phyloP scores from a whole-genome alignment of 345 rosid species.

The Acer saccharum region DNA sequence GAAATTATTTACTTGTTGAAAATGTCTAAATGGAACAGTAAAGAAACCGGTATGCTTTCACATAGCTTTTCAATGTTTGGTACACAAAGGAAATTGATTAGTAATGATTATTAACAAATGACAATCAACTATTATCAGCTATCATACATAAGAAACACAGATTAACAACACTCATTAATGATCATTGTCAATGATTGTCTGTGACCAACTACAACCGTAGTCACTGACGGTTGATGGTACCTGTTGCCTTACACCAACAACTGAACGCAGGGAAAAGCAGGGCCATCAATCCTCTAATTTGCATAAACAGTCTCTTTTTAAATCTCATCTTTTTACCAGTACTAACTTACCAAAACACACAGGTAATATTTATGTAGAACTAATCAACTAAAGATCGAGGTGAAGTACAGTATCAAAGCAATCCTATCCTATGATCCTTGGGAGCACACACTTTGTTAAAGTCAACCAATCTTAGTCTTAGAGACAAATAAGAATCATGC shows the following conservation, averaged over 20 bases:
- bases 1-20: not conserved
- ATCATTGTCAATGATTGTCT: not conserved
- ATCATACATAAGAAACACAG: too few species aligned
- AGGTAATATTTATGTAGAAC: not conserved
- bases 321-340: not conserved
- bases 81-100: not conserved
- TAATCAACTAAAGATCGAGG: not conserved
- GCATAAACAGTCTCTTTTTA: not conserved
- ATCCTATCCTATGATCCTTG: not conserved
- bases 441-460: not conserved
- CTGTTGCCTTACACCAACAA: not conserved
- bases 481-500: slow-evolving; percentile 7
- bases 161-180: too few species aligned
- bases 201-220: not conserved
- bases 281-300: not conserved
- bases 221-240: not conserved
- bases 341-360: not conserved
- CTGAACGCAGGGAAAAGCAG: not conserved
- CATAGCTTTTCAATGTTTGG: not conserved
- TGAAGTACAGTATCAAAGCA: not conserved
- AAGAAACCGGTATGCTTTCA: not conserved
- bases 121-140: too few species aligned
- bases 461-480: not conserved
- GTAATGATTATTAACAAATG: too few species aligned
- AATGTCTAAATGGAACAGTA: not conserved